These are phyloP conservation scores for Aquilaria malaccensis DNA, from an alignment of 345 rosid species.

Conservation along the genomic window DNA sequence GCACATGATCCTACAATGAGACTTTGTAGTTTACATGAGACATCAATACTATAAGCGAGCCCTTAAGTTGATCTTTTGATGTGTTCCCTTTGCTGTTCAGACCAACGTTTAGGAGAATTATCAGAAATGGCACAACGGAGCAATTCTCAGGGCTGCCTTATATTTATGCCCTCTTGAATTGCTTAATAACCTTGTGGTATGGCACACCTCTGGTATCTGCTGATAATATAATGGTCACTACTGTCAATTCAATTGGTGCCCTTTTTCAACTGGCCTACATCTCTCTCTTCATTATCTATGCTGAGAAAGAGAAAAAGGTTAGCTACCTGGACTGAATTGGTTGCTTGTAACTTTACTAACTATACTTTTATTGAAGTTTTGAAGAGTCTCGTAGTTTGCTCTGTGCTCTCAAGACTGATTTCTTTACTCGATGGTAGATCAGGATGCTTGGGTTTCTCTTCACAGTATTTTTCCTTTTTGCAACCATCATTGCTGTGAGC, in stretches of 20 bases:
- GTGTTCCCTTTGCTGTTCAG: constrained; percentile 29
- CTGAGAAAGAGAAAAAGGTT: constrained; percentile 63
- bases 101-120: constrained; percentile 77
- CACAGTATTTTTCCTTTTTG: constrained; percentile 39
- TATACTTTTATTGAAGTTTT: neutral
- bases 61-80: constrained; percentile 8
- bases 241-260: constrained; percentile 70
- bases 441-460: constrained; percentile 52
- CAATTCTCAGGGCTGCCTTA: constrained; percentile 87
- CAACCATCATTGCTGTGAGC: constrained; percentile 46
- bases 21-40: neutral
- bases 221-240: constrained; percentile 50
- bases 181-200: constrained; percentile 81
- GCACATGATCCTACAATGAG: neutral
- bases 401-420: constrained; percentile 1
- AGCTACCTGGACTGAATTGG: neutral
- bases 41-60: neutral
- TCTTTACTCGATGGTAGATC: constrained; percentile 32
- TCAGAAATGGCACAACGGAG: constrained; percentile 70
- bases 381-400: constrained; percentile 5
- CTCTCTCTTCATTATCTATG: constrained; percentile 44
- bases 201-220: constrained; percentile 62
- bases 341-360: neutral
- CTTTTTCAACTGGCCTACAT: constrained; percentile 62
- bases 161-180: constrained; percentile 71